Evolutionary conservation across 169 alveolate genomes (phyloP), one percentile per base, ranked within the genome.

Genomic region (Theileria annulata): DNA sequence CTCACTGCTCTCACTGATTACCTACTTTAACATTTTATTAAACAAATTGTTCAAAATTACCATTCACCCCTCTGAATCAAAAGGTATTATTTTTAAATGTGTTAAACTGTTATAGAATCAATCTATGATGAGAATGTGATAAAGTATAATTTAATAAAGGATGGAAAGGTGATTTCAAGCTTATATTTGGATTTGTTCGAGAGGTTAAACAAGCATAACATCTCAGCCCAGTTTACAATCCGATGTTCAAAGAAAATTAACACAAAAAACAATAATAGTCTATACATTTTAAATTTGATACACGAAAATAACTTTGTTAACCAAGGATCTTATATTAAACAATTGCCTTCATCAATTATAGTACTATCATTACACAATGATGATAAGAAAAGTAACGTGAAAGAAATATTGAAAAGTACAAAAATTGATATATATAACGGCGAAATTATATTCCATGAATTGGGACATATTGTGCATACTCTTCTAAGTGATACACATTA

Each of bases 401-500:
- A 64, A 25, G 73, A 64, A 64, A 35, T 19, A 4, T 64, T 35
- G 27, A 64, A 35, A 19, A 37, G 17, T 0, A 35, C 82, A 37
- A 58, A 85, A 49, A 81, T 90, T 72, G 87, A 79, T 58, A 30
- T 75, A 17, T 68, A 60, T 42, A 69, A 75, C 48, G 92, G 87
- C 9, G 71, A 75, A 49, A 85, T 83, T 15, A 76, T 90, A 72
- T 79, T 90, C 42, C 94, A 90, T 70, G 94, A 90, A 76, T 80
- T 90, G 73, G 94, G 94, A 13, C 94, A 90, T 81, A 86, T 93
- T 0, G 66, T 90, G 58, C 94, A 90, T 58, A 83, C 93, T 35
- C 80, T 90, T 19, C 56, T 78, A 51, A 90, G 94, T 66, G 83
- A 87, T 17, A 90, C 94, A 28, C 79, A 83, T 37, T 77, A 80